Conservation (phyloP, 202 grass and related monocot genomes). For the Dendrocalamus latiflorus region DNA sequence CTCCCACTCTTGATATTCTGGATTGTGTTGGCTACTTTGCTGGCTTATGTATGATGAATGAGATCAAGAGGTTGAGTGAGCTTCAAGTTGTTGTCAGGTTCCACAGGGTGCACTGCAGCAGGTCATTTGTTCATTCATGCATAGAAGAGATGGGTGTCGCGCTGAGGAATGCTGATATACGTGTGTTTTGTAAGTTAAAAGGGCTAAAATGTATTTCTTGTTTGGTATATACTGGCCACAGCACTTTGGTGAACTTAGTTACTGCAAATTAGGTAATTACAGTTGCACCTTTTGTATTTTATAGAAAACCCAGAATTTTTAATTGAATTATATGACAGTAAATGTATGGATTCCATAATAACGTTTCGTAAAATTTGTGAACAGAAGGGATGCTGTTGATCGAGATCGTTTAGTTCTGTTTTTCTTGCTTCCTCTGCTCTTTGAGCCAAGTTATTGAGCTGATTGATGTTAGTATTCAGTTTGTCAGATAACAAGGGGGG, state of each 20-base stretch:
- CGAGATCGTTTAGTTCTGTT: not conserved
- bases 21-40: constrained; percentile 50
- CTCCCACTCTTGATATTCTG: constrained; percentile 52
- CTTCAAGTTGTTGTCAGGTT: constrained; percentile 37
- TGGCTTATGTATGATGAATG: constrained; percentile 53
- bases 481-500: not conserved
- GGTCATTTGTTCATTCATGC: constrained; percentile 41
- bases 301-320: constrained; percentile 47
- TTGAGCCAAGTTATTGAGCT: not conserved
- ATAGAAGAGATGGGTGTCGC: constrained; percentile 22
- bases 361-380: constrained; percentile 21
- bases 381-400: constrained; percentile 6
- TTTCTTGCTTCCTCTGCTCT: not conserved
- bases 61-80: not conserved
- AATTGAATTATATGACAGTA: constrained; percentile 42
- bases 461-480: not conserved
- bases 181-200: constrained; percentile 46
- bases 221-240: constrained; percentile 56
- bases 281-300: constrained; percentile 54
- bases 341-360: constrained; percentile 13
- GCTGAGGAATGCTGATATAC: constrained; percentile 26
- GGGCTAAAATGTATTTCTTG: constrained; percentile 46
- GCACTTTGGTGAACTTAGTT: constrained; percentile 47
- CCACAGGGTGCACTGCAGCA: constrained; percentile 27
- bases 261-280: constrained; percentile 50